A percentile compares a stretch with the other conserved stretches of the same genome.
These are phyloP conservation scores for Penicillium sp. DNA, from an alignment of 2,329 filamentous ascomycete genomes.

Conservation along the genomic window DNA sequence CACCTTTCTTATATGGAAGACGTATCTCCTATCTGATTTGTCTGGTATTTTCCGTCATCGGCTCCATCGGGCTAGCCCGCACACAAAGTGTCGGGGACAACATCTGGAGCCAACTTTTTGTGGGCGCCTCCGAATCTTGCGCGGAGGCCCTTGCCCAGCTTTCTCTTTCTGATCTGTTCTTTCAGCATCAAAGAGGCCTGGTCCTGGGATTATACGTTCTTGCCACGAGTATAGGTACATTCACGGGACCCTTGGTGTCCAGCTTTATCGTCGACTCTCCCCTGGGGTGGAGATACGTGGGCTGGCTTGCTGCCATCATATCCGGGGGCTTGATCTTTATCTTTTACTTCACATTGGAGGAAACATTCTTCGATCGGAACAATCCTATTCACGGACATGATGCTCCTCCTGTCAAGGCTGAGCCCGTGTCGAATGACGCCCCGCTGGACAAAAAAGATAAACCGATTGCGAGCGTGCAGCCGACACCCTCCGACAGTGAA, in stretches of 20 bases:
- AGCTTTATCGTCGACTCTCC: slow-evolving; percentile 48
- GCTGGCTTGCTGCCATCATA: slow-evolving; percentile 51
- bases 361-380: slow-evolving; percentile 40
- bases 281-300: slow-evolving; percentile 56
- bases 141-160: slow-evolving; percentile 57
- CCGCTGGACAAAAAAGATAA: slow-evolving; percentile 4
- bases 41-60: slow-evolving; percentile 48
- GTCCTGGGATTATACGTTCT: slow-evolving; percentile 56
- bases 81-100: slow-evolving; percentile 45
- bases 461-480: not conserved
- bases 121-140: slow-evolving; percentile 56
- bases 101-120: slow-evolving; percentile 56
- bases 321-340: slow-evolving; percentile 48
- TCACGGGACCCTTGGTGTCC: slow-evolving; percentile 53
- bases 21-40: slow-evolving; percentile 55
- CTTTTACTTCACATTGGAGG: slow-evolving; percentile 53
- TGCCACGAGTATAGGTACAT: slow-evolving; percentile 56
- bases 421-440: not conserved
- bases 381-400: slow-evolving; percentile 7
- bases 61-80: slow-evolving; percentile 54
- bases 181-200: slow-evolving; percentile 55
- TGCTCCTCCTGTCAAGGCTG: slow-evolving; percentile 1
- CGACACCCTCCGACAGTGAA: not conserved
- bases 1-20: slow-evolving; percentile 54
- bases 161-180: slow-evolving; percentile 58